These are phyloP conservation scores for Tilletia indica DNA, from an alignment of 1,284 basidiomycete species.

Conservation along the genomic window DNA sequence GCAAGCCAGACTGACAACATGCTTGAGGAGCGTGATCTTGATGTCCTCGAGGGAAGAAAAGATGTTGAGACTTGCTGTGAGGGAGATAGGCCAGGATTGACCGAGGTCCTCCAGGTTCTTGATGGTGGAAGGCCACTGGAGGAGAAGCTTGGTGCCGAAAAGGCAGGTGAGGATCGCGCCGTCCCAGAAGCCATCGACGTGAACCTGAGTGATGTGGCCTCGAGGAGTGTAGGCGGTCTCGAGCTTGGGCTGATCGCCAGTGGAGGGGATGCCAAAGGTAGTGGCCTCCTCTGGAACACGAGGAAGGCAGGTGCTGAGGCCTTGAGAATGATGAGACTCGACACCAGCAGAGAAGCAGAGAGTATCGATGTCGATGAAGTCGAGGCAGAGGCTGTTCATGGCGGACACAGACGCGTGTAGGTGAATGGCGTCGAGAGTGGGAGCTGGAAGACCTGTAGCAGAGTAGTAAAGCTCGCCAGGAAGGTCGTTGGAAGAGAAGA, in stretches of 20 bases:
- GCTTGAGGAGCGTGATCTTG: not conserved
- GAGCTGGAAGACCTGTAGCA: not conserved
- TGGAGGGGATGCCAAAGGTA: not conserved
- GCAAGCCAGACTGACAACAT: too few species aligned
- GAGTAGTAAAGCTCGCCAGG: not conserved
- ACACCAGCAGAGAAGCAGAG: not conserved
- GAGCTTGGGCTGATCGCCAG: not conserved
- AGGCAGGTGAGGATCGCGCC: not conserved
- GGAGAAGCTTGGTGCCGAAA: not conserved
- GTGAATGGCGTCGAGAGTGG: not conserved
- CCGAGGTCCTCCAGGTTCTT: not conserved
- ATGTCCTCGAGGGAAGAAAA: not conserved
- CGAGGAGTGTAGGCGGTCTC: not conserved
- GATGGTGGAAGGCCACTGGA: not conserved
- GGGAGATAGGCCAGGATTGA: not conserved
- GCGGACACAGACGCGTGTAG: not conserved
- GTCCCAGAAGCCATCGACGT: not conserved
- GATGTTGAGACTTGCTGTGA: not conserved
- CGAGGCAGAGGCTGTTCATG: not conserved
- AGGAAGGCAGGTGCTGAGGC: not conserved
- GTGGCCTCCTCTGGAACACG: not conserved
- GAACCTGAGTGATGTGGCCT: not conserved
- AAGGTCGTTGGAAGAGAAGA: not conserved
- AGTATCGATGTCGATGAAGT: not conserved
- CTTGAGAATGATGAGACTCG: not conserved